phyloP scores from a whole-genome alignment of 768 basidiomycete species.

The Kwoniella sp. region DNA sequence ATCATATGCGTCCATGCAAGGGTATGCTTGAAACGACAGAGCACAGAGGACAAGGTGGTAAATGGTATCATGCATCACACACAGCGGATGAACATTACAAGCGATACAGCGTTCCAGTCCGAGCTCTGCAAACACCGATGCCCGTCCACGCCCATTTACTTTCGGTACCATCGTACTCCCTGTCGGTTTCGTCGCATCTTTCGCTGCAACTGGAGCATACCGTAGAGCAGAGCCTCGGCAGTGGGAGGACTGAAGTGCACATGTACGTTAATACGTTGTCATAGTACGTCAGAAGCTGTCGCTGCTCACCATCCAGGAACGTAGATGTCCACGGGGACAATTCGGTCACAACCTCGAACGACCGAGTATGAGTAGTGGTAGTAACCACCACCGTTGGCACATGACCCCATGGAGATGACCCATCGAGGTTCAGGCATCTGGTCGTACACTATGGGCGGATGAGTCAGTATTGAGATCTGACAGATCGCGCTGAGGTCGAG shows the following conservation, averaged over 20 bases:
- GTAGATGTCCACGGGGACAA: constrained; percentile 97
- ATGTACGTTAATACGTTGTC: constrained; percentile 4
- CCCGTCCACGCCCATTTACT: constrained; percentile 20
- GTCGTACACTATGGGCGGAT: constrained; percentile 37
- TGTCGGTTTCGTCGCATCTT: constrained; percentile 90
- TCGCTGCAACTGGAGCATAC: constrained; percentile 92
- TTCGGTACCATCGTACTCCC: constrained; percentile 72
- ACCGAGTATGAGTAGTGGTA: constrained; percentile 99
- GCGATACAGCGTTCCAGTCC: background rate
- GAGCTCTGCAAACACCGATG: background rate
- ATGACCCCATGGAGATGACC: constrained; percentile 99
- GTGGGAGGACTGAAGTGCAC: constrained; percentile 50
- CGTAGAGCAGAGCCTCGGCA: constrained; percentile 84
- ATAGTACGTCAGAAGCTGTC: constrained; percentile 57
- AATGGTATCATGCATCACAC: no score
- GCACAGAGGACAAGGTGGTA: no score
- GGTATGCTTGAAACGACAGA: no score
- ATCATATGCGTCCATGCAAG: no score
- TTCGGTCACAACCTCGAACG: constrained; percentile 95
- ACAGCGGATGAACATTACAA: no score
- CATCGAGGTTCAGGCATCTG: constrained; percentile 99
- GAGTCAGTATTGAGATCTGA: background rate
- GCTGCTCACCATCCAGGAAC: constrained; percentile 85
- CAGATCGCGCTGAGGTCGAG: background rate
- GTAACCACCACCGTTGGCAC: constrained; percentile 81